These are phyloP conservation scores for Penicillium sp. DNA, from an alignment of 2,329 filamentous ascomycete genomes.

Conservation along the genomic window DNA sequence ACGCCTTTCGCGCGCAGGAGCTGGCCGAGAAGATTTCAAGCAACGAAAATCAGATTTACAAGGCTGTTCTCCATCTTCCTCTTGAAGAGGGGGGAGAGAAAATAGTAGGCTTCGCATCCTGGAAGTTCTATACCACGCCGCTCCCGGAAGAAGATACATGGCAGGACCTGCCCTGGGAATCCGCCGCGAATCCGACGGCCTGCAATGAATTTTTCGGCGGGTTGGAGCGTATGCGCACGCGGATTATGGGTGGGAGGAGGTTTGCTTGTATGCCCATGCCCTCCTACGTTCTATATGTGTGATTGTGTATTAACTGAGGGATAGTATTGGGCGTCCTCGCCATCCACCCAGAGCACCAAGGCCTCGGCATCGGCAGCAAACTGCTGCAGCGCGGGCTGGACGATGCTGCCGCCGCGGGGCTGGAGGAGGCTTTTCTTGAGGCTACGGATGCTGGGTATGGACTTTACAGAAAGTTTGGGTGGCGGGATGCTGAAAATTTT, in stretches of 20 bases:
- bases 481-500: constrained; percentile 1
- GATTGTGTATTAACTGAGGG: not conserved
- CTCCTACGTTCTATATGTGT: not conserved
- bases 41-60: not conserved
- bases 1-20: not conserved
- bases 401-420: not conserved
- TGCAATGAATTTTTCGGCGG: constrained; percentile 14
- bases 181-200: not conserved
- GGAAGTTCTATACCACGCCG: constrained; percentile 10
- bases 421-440: constrained; percentile 9
- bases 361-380: constrained; percentile 3
- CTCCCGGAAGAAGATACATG: constrained; percentile 5
- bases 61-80: not conserved
- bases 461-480: constrained; percentile 12
- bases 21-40: not conserved
- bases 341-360: constrained; percentile 8
- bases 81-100: not conserved
- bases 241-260: constrained; percentile 9
- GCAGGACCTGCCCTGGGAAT: constrained; percentile 10
- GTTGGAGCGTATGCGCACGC: not conserved
- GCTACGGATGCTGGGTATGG: constrained; percentile 6
- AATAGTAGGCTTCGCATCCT: constrained; percentile 3
- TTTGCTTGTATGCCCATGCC: constrained; percentile 7
- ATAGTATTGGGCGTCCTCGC: constrained; percentile 6
- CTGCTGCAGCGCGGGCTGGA: constrained; percentile 8